phyloP scores from a whole-genome alignment of 768 basidiomycete species.

The Hypholoma fasciculare region DNA sequence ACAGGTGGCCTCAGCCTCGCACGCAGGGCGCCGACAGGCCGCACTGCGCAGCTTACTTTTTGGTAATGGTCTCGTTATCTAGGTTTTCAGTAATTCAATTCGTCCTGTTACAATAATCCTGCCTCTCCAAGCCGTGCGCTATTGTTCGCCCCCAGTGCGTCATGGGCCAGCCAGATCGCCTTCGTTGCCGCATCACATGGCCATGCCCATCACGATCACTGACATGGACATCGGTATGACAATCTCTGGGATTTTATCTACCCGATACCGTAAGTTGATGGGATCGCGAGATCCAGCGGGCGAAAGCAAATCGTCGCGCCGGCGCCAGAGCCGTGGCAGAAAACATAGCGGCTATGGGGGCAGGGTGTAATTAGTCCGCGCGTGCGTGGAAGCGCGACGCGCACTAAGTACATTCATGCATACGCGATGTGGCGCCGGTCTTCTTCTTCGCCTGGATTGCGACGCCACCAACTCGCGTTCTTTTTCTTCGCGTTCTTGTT shows the following conservation, averaged over 20 bases:
- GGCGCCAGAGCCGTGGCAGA: background rate
- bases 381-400: too few species aligned
- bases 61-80: background rate
- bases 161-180: background rate
- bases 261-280: constrained; percentile 10
- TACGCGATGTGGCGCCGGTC: too few species aligned
- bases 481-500: too few species aligned
- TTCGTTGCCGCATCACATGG: constrained; percentile 9
- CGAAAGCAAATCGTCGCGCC: too few species aligned
- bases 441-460: too few species aligned
- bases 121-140: too few species aligned
- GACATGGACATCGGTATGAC: constrained; percentile 8
- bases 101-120: background rate
- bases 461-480: too few species aligned
- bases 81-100: background rate
- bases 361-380: too few species aligned
- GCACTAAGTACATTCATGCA: too few species aligned
- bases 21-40: background rate
- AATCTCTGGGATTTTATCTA: constrained; percentile 9
- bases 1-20: constrained; percentile 1
- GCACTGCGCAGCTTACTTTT: background rate
- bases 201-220: constrained; percentile 1
- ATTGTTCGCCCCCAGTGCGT: background rate
- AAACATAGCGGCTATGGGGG: background rate
- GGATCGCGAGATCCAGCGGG: constrained; percentile 10